Conservation (phyloP, 2,329 filamentous ascomycete species). For the Phialocephala sp. region DNA sequence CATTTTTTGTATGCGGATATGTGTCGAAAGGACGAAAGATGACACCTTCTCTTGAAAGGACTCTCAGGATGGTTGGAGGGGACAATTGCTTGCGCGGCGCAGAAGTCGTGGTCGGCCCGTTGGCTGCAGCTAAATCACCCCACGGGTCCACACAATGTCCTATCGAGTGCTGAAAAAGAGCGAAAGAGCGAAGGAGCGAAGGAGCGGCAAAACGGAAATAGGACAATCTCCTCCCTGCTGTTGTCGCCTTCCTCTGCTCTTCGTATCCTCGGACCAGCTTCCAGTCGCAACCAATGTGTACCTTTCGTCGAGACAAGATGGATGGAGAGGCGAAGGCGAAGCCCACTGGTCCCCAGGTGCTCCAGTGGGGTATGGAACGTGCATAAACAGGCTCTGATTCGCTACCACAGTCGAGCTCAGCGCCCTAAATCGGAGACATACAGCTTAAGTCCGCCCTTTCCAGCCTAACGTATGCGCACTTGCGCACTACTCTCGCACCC, state of each 20-base stretch:
- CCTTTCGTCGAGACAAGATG: background rate
- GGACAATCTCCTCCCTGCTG: background rate
- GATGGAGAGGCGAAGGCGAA: background rate
- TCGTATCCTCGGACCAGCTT: background rate
- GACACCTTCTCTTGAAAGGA: background rate
- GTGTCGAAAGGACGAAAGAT: background rate
- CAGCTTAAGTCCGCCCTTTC: background rate
- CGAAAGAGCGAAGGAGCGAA: too few species aligned
- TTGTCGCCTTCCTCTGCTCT: background rate
- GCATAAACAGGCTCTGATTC: background rate
- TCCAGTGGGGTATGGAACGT: background rate
- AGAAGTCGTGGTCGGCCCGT: background rate
- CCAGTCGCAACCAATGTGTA: background rate
- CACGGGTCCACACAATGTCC: background rate
- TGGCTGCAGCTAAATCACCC: too few species aligned
- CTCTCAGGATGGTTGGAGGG: background rate
- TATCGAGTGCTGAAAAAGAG: background rate
- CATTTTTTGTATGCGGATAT: background rate
- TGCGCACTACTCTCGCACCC: background rate
- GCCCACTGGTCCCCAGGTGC: background rate
- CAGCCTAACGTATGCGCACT: background rate
- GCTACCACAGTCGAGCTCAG: background rate
- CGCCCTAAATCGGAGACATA: background rate
- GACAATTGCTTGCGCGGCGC: background rate
- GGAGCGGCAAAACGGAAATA: background rate